These are phyloP conservation scores for Rhynchosporium agropyri DNA, from an alignment of 2,329 filamentous ascomycete genomes.

Conservation along the genomic window DNA sequence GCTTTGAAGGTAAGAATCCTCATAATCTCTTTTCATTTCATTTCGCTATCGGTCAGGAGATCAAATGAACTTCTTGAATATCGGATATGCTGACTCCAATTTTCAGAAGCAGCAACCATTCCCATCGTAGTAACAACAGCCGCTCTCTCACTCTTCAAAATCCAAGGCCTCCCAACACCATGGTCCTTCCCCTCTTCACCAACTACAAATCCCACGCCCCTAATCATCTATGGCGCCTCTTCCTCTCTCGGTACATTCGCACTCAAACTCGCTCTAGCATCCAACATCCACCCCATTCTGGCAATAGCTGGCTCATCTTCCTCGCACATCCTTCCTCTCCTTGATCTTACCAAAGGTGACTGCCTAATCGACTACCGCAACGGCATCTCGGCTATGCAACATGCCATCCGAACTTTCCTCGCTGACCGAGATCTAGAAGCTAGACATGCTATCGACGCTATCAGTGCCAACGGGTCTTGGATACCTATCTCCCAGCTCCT, in stretches of 20 bases:
- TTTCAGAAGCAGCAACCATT: conserved; percentile 47
- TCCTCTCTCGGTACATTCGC: conserved; percentile 51
- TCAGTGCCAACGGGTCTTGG: conserved; percentile 27
- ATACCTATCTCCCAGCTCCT: conserved; percentile 28
- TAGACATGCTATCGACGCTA: conserved; percentile 32
- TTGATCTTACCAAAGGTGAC: conserved; percentile 54
- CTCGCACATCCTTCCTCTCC: conserved; percentile 49
- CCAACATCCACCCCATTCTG: conserved; percentile 61
- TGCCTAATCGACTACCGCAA: conserved; percentile 57
- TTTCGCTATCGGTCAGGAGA: not conserved
- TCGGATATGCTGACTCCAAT: not conserved
- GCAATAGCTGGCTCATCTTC: conserved; percentile 53
- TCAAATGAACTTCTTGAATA: not conserved
- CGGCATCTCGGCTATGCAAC: conserved; percentile 46
- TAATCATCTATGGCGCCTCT: conserved; percentile 36
- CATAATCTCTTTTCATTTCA: not conserved
- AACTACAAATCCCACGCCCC: conserved; percentile 14
- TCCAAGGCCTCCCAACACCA: conserved; percentile 44
- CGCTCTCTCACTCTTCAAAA: conserved; percentile 43
- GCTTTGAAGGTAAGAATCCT: conserved; percentile 27
- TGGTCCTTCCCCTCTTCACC: conserved; percentile 32
- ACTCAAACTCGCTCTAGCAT: conserved; percentile 50
- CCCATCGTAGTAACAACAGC: conserved; percentile 47
- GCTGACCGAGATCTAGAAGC: conserved; percentile 16
- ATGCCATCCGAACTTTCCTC: conserved; percentile 23